Evolutionary conservation across 495 filamentous ascomycete genomes (phyloP), one percentile per base, ranked within the genome.

Genomic region (Trichoderma reesei): DNA sequence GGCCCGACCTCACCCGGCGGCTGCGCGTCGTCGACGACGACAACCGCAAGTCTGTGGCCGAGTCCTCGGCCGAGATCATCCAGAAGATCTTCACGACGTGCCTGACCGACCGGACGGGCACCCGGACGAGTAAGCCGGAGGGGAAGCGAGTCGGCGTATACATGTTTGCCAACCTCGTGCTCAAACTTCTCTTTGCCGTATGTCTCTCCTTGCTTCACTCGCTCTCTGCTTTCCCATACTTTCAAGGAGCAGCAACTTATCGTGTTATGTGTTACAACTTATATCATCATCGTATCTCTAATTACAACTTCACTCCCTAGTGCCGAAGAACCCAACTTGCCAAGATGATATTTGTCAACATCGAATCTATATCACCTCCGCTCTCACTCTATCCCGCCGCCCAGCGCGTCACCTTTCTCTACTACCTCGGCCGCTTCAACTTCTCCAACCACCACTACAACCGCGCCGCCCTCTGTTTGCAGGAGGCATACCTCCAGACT

Each of bases 21-120:
- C 85, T 79, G 64, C 85, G 69, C 71, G 81, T 72, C 67, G 75
- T 71, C 70, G 80, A 78, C 39, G 81, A 86, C 10, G 78, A 78
- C 16, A 83, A 85, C 65, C 80, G 80, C 46, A 87, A 90, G 66
- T 92, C 90, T 5, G 78, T 96, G 64, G 90, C 92, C 10, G 92
- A 95, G 71, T 78, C 86, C 33, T 89, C 90, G 1, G 91, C 90
- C 18, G 92, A 96, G 67, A 85, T 90, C 54, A 87, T 98, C 63
- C 88, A 92, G 59, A 88, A 90, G 66, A 90, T 92, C 4, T 96
- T 97, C 71, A 95, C 90, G 51, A 90, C 90, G 42, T 96, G 93
- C 68, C 79, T 96, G 44, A 91, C 86, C 4, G 92, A 97, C 69
- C 85, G 91, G 31, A 88, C 84, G 9, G 83, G 84, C 41, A 83